Percentiles rank a stretch among this genome's conserved stretches.
phyloP scores from a whole-genome alignment of 805 yeast species.

The Debaryomyces hansenii region DNA sequence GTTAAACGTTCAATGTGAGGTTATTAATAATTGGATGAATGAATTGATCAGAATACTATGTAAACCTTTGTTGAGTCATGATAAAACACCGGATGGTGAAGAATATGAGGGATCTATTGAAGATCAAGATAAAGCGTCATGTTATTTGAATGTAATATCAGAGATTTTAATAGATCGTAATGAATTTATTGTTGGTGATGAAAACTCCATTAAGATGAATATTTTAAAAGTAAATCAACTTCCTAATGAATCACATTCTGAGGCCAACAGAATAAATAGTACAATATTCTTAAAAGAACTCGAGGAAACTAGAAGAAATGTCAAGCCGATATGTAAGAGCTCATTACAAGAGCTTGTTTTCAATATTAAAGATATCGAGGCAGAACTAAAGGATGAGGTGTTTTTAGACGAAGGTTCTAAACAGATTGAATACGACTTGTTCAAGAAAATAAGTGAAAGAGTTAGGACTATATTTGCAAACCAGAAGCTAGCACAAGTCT shows the following conservation, averaged over 20 bases:
- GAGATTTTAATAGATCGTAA: slow-evolving; percentile 37
- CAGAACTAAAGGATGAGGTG: slow-evolving; percentile 22
- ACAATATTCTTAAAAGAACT: slow-evolving; percentile 22
- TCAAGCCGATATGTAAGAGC: slow-evolving; percentile 28
- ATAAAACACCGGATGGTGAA: slow-evolving; percentile 60
- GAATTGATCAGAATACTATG: slow-evolving; percentile 44
- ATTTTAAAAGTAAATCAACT: slow-evolving; percentile 19
- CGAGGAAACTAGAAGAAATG: slow-evolving; percentile 19
- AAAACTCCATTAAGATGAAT: slow-evolving; percentile 16
- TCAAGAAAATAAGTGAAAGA: slow-evolving; percentile 18
- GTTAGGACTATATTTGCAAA: slow-evolving; percentile 36
- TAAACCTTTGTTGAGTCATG: slow-evolving; percentile 49
- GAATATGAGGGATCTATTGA: slow-evolving; percentile 77
- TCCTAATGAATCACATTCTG: slow-evolving; percentile 18
- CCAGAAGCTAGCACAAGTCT: slow-evolving; percentile 42
- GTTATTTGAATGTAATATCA: slow-evolving; percentile 53
- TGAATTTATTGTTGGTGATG: slow-evolving; percentile 39
- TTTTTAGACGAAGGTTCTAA: slow-evolving; percentile 7
- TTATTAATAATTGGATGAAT: slow-evolving; percentile 53
- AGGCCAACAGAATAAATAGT: slow-evolving; percentile 26
- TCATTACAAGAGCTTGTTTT: slow-evolving; percentile 35
- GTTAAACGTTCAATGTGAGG: slow-evolving; percentile 52
- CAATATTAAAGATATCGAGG: slow-evolving; percentile 26
- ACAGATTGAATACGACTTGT: slow-evolving; percentile 18
- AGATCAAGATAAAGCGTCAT: slow-evolving; percentile 70